Percentiles rank a stretch among this genome's conserved stretches.
Evolutionary conservation across 495 filamentous ascomycete genomes (phyloP).

Genomic region (Cladorrhinum samala): DNA sequence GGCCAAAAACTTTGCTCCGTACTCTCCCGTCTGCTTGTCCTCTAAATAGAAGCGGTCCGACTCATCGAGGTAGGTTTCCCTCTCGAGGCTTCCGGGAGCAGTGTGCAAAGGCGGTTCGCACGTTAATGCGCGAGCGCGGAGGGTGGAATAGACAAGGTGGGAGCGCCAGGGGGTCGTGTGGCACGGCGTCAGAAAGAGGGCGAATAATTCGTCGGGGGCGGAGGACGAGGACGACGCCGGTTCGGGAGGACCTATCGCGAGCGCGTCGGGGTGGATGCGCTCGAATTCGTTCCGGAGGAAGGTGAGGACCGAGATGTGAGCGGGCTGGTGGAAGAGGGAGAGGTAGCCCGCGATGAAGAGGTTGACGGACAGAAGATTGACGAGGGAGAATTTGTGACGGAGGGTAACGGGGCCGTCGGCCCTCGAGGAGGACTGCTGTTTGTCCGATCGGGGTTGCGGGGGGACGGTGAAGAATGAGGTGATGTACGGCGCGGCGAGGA

Average conservation of each 20-base stretch:
- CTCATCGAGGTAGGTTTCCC: constrained; percentile 71
- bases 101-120: constrained; percentile 84
- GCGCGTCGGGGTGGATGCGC: constrained; percentile 34
- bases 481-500: constrained; percentile 65
- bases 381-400: constrained; percentile 48
- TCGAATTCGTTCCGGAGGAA: constrained; percentile 72
- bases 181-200: constrained; percentile 93
- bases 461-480: constrained; percentile 56
- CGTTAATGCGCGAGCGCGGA: constrained; percentile 78
- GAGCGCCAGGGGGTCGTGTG: constrained; percentile 97
- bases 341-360: constrained; percentile 67
- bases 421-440: constrained; percentile 11
- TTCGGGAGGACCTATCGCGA: constrained; percentile 14
- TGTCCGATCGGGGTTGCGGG: constrained; percentile 16
- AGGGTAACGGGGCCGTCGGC: constrained; percentile 20
- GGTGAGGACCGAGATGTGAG: constrained; percentile 60
- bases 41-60: constrained; percentile 74
- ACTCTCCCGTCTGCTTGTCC: constrained; percentile 1
- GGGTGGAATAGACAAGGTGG: constrained; percentile 66
- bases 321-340: constrained; percentile 70
- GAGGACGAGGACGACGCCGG: background rate
- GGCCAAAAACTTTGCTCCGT: constrained; percentile 48
- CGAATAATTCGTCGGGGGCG: constrained; percentile 48
- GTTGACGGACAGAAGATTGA: constrained; percentile 59
- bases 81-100: constrained; percentile 39